Percentiles rank a stretch among this genome's conserved stretches.
These are phyloP conservation scores for Breviolum minutum DNA, from an alignment of 73 alveolate species.

Conservation along the genomic window DNA sequence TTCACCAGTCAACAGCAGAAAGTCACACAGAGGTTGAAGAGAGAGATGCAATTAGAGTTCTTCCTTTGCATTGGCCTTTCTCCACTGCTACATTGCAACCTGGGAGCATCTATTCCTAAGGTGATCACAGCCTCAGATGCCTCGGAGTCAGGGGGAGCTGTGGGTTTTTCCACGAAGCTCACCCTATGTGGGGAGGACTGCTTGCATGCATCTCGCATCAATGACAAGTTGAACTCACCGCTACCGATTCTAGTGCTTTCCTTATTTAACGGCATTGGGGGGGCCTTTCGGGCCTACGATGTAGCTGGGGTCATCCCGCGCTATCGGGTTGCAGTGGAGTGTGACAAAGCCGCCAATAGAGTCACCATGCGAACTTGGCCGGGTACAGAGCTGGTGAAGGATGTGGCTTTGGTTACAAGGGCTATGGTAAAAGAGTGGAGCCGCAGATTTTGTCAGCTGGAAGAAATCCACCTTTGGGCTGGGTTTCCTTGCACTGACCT, in stretches of 20 bases:
- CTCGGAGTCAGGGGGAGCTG: not conserved
- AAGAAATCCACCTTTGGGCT: not conserved
- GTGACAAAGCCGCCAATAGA: not conserved
- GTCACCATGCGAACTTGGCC: not conserved
- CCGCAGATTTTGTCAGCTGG: not conserved
- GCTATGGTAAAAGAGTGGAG: not conserved
- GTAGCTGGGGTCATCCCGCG: not conserved
- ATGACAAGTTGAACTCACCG: not conserved
- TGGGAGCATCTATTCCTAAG: not conserved
- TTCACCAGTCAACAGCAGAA: not conserved
- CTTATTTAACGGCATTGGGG: not conserved
- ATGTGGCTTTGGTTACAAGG: not conserved
- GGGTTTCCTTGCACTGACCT: constrained; percentile 9
- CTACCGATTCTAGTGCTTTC: not conserved
- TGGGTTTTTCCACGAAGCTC: not conserved
- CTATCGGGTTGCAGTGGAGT: not conserved
- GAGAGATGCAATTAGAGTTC: not conserved
- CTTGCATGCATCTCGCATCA: not conserved
- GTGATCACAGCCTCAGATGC: not conserved
- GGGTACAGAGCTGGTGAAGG: not conserved
- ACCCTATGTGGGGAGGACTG: not conserved
- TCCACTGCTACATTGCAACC: not conserved
- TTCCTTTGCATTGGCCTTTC: not conserved
- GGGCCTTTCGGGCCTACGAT: not conserved
- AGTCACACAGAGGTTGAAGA: not conserved